Base-by-base conservation (phyloP, 2,329 filamentous ascomycete species). In the Ophiostoma perfectum region DNA sequence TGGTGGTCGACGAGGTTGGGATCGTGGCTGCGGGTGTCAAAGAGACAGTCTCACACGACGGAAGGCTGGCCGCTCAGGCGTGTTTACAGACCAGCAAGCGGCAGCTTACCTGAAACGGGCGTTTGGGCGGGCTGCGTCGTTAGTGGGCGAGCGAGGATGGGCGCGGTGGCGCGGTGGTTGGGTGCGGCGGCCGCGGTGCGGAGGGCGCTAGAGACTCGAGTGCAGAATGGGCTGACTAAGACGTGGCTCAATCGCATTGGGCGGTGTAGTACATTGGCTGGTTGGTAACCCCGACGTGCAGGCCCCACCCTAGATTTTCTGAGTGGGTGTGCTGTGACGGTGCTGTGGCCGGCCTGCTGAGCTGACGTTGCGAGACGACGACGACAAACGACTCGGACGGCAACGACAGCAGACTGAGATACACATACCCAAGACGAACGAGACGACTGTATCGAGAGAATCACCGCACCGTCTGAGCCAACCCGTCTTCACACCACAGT, bases 241-340 rank as follows among this genome's bases (percentile, higher is more conserved):
- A 55, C 7, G 49, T 55, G 49, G 49, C 49, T 55, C 27, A 27
- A 55, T 55, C n/a, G 49, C 49, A 55, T 55, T 55, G 49, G 49
- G 49, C 49, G 49, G 60, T 63, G 60, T 63, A 11, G 47, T 52
- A 1, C 3, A 3, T 52, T 27, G 27, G 27, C 27, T 1, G 27
- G 27, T 47, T 47, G 44, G 12, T 38, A 38, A 16, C 16, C 58
- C 27, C 16, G 36, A 62, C 9, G 49, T 18, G 49, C 7, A 16
- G 49, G 49, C 18, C n/a, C 49, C 49, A 55, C 49, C 8, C 7
- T 36, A 55, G 5, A 55, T 55, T 55, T 55, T 55, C n/a, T 55
- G 49, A 27, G 49, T 55, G 49, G 49, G 49, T 55, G 49, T 14
- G 49, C 18, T n/a, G 49, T 55, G 49, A 27, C 27, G n/a, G 49